Percentiles rank a stretch among this genome's conserved stretches.
These are phyloP conservation scores for Meira miltonrushii DNA, from an alignment of 1,284 basidiomycete genomes.

Conservation along the genomic window DNA sequence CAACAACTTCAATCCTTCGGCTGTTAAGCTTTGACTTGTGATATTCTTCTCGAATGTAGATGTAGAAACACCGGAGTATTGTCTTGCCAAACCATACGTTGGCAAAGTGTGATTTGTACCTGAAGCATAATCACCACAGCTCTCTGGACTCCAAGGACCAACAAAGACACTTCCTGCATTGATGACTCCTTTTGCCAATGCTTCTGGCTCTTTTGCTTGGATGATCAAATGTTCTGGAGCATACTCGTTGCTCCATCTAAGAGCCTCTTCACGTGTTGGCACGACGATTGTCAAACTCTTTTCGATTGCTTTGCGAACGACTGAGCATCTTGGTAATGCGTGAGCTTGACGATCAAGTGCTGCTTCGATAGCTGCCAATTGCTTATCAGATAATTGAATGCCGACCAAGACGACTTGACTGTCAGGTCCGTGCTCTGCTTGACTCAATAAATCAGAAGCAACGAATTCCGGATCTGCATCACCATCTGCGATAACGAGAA, in stretches of 20 bases:
- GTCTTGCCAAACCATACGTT: conserved; percentile 75
- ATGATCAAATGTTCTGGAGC: conserved; percentile 65
- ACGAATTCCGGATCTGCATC: conserved; percentile 83
- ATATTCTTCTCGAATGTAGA: conserved; percentile 98
- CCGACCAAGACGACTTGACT: conserved; percentile 93
- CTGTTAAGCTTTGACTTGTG: conserved; percentile 85
- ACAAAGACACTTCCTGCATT: conserved; percentile 87
- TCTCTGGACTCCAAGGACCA: conserved; percentile 67
- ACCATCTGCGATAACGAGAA: conserved; percentile 68
- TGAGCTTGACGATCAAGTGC: conserved; percentile 85
- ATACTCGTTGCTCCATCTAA: conserved; percentile 90
- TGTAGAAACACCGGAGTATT: conserved; percentile 97
- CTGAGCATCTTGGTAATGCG: conserved; percentile 79
- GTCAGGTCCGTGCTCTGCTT: conserved; percentile 94
- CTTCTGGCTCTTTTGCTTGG: conserved; percentile 32
- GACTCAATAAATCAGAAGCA: conserved; percentile 90
- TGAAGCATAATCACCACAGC: conserved; percentile 95
- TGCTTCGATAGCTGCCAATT: conserved; percentile 69
- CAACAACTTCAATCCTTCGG: conserved; percentile 69
- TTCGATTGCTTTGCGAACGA: conserved; percentile 81
- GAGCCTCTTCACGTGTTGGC: conserved; percentile 66
- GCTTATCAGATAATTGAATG: conserved; percentile 64
- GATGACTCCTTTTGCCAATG: conserved; percentile 34
- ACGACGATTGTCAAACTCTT: conserved; percentile 86
- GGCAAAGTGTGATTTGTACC: conserved; percentile 90